A percentile compares a stretch with the other conserved stretches of the same genome.
These are phyloP conservation scores for Hemerocallis citrina DNA, from an alignment of 106 monocot species.

Conservation along the genomic window DNA sequence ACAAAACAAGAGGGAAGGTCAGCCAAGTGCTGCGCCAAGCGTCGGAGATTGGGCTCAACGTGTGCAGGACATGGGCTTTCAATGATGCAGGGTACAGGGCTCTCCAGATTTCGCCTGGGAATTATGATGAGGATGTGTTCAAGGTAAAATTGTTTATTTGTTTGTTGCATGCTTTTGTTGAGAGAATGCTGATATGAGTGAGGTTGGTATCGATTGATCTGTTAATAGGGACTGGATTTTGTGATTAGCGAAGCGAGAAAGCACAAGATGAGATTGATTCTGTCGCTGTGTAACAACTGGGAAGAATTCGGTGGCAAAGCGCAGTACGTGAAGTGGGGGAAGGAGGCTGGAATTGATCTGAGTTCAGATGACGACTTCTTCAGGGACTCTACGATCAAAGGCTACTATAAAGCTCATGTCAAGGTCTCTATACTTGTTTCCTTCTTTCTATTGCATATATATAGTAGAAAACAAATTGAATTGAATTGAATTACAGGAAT, in stretches of 20 bases:
- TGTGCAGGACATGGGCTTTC: constrained; percentile 90
- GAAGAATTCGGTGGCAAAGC: constrained; percentile 73
- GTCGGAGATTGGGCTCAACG: constrained; percentile 40
- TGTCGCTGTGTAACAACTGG: constrained; percentile 76
- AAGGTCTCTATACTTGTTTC: constrained; percentile 18
- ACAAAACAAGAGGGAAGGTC: constrained; percentile 42
- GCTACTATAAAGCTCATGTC: constrained; percentile 74
- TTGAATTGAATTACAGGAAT: neutral
- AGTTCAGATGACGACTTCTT: constrained; percentile 82
- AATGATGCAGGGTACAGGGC: constrained; percentile 67
- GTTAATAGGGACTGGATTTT: constrained; percentile 67
- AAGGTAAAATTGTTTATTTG: constrained; percentile 24
- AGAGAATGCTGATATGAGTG: neutral
- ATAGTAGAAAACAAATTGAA: neutral
- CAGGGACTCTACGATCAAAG: constrained; percentile 47
- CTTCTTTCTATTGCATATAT: neutral
- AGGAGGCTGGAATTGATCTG: constrained; percentile 51
- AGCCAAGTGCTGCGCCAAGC: constrained; percentile 49
- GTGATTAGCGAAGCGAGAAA: constrained; percentile 82
- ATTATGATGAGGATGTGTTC: constrained; percentile 76
- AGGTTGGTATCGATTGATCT: neutral
- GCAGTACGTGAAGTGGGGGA: constrained; percentile 80
- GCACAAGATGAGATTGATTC: constrained; percentile 52
- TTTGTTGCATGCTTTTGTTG: neutral
- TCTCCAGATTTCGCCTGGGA: constrained; percentile 55